Percentiles rank a stretch among this genome's conserved stretches.
phyloP scores from a whole-genome alignment of 108 stramenopile genomes.

The Pseudonitzschia multiseries region DNA sequence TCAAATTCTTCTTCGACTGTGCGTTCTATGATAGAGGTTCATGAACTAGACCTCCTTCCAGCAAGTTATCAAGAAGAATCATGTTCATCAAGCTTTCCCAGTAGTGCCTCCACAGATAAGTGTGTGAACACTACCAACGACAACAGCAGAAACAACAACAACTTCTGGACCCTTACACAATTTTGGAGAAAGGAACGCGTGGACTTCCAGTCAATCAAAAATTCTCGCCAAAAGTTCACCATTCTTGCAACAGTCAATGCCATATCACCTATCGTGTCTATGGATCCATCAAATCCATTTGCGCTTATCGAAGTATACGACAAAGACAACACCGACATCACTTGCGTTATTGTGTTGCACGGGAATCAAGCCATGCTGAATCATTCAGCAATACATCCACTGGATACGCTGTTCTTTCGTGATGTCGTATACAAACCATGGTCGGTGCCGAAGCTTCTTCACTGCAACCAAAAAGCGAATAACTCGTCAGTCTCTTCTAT shows the following conservation, averaged over 20 bases:
- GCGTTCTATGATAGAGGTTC: slow-evolving; percentile 16
- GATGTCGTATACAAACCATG: slow-evolving; percentile 55
- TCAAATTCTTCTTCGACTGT: slow-evolving; percentile 1
- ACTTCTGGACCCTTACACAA: slow-evolving; percentile 32
- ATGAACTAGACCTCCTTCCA: slow-evolving; percentile 11
- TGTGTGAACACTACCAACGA: not conserved
- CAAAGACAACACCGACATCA: slow-evolving; percentile 20
- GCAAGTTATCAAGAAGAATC: not conserved
- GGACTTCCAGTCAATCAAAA: slow-evolving; percentile 12
- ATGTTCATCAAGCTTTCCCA: not conserved
- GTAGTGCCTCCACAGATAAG: not conserved
- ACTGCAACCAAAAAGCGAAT: not conserved
- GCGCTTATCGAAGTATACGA: slow-evolving; percentile 72
- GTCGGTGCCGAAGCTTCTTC: slow-evolving; percentile 54
- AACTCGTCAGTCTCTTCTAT: slow-evolving; percentile 1
- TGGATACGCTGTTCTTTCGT: slow-evolving; percentile 45
- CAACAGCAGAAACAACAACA: slow-evolving; percentile 1
- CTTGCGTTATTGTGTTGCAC: slow-evolving; percentile 59
- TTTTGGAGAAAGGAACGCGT: slow-evolving; percentile 14
- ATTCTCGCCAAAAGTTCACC: slow-evolving; percentile 11
- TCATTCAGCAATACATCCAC: slow-evolving; percentile 65
- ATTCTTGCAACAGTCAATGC: slow-evolving; percentile 59
- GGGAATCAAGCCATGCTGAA: slow-evolving; percentile 49
- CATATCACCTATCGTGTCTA: slow-evolving; percentile 71
- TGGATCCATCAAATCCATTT: slow-evolving; percentile 66